Evolutionary conservation across 352 stramenopile genomes (phyloP).

Genomic region (Phytophthora lateralis): DNA sequence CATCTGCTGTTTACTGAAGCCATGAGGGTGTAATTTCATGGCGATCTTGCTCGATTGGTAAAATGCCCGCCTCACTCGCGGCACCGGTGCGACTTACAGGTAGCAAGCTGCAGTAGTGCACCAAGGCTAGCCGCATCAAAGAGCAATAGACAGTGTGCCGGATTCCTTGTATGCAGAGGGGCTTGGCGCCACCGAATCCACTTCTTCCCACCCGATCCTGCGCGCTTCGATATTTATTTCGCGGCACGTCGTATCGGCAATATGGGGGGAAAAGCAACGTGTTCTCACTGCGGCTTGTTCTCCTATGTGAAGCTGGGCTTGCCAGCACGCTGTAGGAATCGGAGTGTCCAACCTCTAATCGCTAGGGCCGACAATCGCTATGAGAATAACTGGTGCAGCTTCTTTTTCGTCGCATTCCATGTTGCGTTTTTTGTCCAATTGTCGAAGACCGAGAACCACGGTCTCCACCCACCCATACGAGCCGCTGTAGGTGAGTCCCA

Average conservation of each 20-base stretch:
- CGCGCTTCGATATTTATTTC: slow-evolving; percentile 35
- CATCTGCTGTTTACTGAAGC: slow-evolving; percentile 23
- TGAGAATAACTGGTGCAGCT: too few relatives aligned
- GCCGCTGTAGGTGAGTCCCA: not conserved
- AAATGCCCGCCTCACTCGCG: too few relatives aligned
- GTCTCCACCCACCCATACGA: slow-evolving; percentile 22
- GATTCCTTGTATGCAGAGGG: too few relatives aligned
- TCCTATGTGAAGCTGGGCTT: too few relatives aligned
- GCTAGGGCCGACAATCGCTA: too few relatives aligned
- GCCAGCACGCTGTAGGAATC: too few relatives aligned
- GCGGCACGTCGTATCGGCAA: slow-evolving; percentile 29
- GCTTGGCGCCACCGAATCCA: slow-evolving; percentile 16
- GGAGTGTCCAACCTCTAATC: too few relatives aligned
- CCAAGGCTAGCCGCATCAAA: not conserved
- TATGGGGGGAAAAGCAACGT: slow-evolving; percentile 3
- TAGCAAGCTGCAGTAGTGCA: too few relatives aligned
- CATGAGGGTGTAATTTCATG: too few relatives aligned
- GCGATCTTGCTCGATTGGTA: not conserved
- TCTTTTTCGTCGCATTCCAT: slow-evolving; percentile 22
- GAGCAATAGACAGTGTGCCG: not conserved
- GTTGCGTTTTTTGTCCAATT: slow-evolving; percentile 40
- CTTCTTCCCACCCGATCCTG: not conserved
- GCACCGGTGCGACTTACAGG: too few relatives aligned
- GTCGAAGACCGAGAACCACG: slow-evolving; percentile 10
- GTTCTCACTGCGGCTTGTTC: slow-evolving; percentile 7